phyloP scores from a whole-genome alignment of 768 basidiomycete genomes.

The Auriscalpium orientale region DNA sequence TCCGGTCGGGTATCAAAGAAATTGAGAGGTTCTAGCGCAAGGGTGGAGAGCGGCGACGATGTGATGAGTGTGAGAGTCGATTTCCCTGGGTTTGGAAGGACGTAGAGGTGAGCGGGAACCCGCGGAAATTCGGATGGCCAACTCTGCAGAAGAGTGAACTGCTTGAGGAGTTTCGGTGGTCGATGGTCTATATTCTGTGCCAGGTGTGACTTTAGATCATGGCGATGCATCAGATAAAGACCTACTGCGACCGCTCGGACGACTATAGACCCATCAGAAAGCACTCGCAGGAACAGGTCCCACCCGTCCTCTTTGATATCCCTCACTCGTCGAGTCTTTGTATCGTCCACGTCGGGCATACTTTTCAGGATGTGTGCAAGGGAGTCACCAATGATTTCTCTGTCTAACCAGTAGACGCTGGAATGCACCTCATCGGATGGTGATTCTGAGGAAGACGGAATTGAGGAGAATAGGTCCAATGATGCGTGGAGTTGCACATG shows the following conservation, averaged over 20 bases:
- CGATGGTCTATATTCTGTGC: slow-evolving; percentile 79
- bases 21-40: slow-evolving; percentile 45
- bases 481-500: slow-evolving; percentile 79
- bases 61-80: slow-evolving; percentile 43
- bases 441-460: slow-evolving; percentile 34
- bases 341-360: slow-evolving; percentile 33
- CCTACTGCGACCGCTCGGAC: slow-evolving; percentile 69
- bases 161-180: slow-evolving; percentile 76
- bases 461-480: slow-evolving; percentile 61
- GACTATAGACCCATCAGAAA: slow-evolving; percentile 66
- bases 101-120: slow-evolving; percentile 43
- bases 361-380: slow-evolving; percentile 36
- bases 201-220: slow-evolving; percentile 2
- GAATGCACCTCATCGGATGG: slow-evolving; percentile 29
- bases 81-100: slow-evolving; percentile 42
- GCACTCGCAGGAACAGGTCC: slow-evolving; percentile 72
- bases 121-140: slow-evolving; percentile 39
- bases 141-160: slow-evolving; percentile 66
- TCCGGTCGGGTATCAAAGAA: slow-evolving; percentile 56
- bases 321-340: slow-evolving; percentile 38
- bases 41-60: slow-evolving; percentile 57
- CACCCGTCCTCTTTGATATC: slow-evolving; percentile 66
- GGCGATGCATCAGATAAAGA: slow-evolving; percentile 3
- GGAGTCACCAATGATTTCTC: slow-evolving; percentile 44
- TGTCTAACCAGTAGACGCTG: slow-evolving; percentile 63